phyloP scores from a whole-genome alignment of 202 grass and related monocot genomes.

The Eragrostis tef region DNA sequence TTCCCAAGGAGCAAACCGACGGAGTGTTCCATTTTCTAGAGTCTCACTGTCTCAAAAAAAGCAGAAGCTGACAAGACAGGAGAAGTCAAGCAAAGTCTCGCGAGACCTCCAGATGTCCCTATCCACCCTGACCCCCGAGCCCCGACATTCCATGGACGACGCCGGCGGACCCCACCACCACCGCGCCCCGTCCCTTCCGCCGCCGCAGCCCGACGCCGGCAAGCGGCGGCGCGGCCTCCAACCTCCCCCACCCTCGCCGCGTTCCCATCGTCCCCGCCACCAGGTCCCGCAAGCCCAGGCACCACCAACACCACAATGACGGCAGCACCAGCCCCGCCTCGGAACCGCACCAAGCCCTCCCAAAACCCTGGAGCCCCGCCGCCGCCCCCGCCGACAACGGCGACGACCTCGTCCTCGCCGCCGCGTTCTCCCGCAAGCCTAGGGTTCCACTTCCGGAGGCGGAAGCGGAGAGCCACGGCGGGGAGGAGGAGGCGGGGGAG shows the following conservation, averaged over 20 bases:
- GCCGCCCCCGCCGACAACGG: background rate
- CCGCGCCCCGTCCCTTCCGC: background rate
- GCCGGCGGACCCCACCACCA: constrained; percentile 40
- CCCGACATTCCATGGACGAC: constrained; percentile 45
- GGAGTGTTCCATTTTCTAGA: no score
- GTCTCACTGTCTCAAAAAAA: background rate
- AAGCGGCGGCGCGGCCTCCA: no score
- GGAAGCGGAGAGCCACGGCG: constrained; percentile 11
- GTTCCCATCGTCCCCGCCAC: constrained; percentile 22
- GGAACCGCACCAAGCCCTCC: background rate
- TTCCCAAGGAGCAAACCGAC: no score
- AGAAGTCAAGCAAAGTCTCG: background rate
- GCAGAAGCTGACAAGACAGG: background rate
- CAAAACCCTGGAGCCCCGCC: constrained; percentile 20
- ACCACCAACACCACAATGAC: constrained; percentile 10
- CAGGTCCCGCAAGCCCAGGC: constrained; percentile 44
- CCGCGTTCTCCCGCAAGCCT: constrained; percentile 41
- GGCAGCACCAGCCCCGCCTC: constrained; percentile 3
- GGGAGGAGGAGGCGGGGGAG: constrained; percentile 36
- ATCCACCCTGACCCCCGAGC: background rate
- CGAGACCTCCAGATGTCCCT: background rate
- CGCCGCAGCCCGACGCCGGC: constrained; percentile 13
- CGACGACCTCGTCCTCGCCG: constrained; percentile 41
- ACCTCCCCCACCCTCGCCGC: constrained; percentile 53
- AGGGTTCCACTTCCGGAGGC: background rate